Evolutionary conservation across 768 basidiomycete species (phyloP), one percentile per base, ranked within the genome.

Genomic region (Rhodocollybia butyracea): DNA sequence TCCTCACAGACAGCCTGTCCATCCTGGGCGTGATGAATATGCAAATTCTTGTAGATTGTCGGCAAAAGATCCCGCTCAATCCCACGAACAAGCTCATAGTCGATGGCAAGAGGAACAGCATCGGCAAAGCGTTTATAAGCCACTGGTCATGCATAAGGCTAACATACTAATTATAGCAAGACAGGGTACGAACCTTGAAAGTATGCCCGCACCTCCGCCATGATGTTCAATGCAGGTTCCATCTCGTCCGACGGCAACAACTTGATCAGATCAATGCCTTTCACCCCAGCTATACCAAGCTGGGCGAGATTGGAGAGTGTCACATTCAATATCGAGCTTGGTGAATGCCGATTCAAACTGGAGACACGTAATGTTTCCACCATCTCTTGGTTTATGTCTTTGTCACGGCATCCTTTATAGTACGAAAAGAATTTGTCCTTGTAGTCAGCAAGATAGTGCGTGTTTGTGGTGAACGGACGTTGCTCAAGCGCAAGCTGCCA

Each of bases 161-260:
- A 38, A 15, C 32, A 39, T 17, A 40, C 48, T 42, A 54, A 58
- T 45, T 59, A 26, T 27, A 29, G 24, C 6, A 15, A 43, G 26
- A 22, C 27, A 31, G 32, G 42, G 29, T n/a, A 55, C 61, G 7
- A 61, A 86, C 89, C 88, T 75, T 89, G 85, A 66, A 89, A 89
- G 59, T 89, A 89, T 0, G 84, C 87, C 4, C 85, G 74, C 1
- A 88, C 85, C 54, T 83, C 78, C 0, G 85, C 85, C 86, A 90
- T 89, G 61, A 89, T 86, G 3, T 67, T 60, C 17, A 89, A 60
- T 0, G 83, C 83, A 0, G 78, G 75, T 34, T 83, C 84, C 73
- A 75, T 77, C 2, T 68, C 68, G 56, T 87, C 84, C 0, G 72
- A 55, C 0, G 80, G 76, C 3, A 84, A 70, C 0, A 88, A 61